These are phyloP conservation scores for Scedosporium aurantiacum DNA, from an alignment of 2,329 filamentous ascomycete genomes.

Conservation along the genomic window DNA sequence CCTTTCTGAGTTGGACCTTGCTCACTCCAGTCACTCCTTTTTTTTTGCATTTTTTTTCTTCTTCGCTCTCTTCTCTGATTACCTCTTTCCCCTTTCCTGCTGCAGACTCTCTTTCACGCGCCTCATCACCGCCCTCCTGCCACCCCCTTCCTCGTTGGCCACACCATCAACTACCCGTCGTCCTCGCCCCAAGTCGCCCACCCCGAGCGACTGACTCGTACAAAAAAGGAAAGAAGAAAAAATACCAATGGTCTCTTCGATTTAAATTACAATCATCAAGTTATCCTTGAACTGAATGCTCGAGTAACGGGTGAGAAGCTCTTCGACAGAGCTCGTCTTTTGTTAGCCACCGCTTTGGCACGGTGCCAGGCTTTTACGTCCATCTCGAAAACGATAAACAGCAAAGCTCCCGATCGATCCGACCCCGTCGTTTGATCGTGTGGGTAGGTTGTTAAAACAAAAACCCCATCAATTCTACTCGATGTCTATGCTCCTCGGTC, in stretches of 20 bases:
- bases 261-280: not conserved
- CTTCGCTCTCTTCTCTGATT: conserved; percentile 12
- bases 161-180: not conserved
- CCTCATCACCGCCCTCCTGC: not conserved
- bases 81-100: conserved; percentile 6
- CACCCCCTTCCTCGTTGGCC: not conserved
- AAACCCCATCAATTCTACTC: not conserved
- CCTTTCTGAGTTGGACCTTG: not conserved
- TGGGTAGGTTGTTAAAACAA: not conserved
- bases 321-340: conserved; percentile 22
- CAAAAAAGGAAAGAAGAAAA: not conserved
- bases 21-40: conserved; percentile 31
- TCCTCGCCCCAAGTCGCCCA: not conserved
- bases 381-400: not conserved
- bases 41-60: conserved; percentile 13
- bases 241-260: not conserved
- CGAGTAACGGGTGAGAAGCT: conserved; percentile 18
- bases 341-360: conserved; percentile 16
- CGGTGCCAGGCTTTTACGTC: conserved; percentile 11
- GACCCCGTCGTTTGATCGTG: not conserved
- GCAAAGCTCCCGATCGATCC: not conserved
- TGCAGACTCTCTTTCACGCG: not conserved
- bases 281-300: conserved; percentile 5
- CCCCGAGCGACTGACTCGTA: not conserved
- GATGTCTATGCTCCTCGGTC: not conserved